These are phyloP conservation scores for Gaertneriomyces semiglobifer DNA, from an alignment of 192 early-diverging fungal genomes.

Conservation along the genomic window DNA sequence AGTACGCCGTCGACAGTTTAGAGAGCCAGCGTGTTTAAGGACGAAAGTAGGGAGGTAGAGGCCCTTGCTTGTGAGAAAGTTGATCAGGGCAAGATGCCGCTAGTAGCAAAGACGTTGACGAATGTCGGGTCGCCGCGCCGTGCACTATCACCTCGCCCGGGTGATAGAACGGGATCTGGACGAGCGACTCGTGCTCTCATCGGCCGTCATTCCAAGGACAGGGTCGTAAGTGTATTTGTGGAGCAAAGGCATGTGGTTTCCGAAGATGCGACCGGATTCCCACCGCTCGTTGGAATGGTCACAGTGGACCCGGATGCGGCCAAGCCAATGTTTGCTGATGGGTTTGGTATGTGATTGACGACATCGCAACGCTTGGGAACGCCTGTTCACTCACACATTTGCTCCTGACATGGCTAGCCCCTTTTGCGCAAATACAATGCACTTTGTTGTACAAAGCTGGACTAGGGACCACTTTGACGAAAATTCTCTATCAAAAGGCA, in stretches of 20 bases:
- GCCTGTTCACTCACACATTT: no score
- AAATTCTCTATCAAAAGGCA: conserved; percentile 5
- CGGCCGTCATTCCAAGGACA: conserved; percentile 27
- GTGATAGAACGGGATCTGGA: no score
- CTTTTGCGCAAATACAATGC: conserved; percentile 21
- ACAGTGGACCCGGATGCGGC: conserved; percentile 13
- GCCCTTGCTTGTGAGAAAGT: no score
- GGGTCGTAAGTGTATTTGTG: conserved; percentile 20
- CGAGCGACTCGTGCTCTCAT: conserved; percentile 13
- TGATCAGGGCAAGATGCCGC: no score
- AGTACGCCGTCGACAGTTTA: no score
- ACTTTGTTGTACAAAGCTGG: conserved; percentile 12
- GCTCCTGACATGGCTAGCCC: neutral
- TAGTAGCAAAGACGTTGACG: no score
- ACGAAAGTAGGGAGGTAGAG: no score
- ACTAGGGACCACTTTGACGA: conserved; percentile 10
- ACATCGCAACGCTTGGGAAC: no score
- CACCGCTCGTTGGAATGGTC: conserved; percentile 19
- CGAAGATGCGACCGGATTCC: conserved; percentile 6
- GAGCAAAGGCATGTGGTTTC: conserved; percentile 11
- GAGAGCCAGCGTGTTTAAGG: no score
- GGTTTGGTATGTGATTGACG: no score
- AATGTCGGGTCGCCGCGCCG: no score
- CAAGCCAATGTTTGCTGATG: neutral
- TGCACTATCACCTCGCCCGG: no score